Conservation (phyloP, 257 asterid species). For the Osmanthus fragrans region DNA sequence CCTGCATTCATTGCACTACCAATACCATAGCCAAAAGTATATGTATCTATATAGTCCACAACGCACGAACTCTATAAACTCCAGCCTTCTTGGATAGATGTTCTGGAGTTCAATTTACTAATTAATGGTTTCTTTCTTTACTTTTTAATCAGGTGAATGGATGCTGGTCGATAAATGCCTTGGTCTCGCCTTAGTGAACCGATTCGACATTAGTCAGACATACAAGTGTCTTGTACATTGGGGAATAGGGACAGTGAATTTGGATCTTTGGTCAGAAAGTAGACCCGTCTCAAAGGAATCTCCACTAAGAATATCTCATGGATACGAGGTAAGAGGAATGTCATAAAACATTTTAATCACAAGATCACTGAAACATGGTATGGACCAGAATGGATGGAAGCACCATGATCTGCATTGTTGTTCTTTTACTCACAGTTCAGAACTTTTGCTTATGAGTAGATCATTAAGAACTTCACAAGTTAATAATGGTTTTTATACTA, state of each 20-base stretch:
- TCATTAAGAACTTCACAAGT: too few relatives aligned
- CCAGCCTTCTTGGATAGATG: not conserved
- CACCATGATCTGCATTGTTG: not conserved
- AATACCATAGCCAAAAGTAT: not conserved
- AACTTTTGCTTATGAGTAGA: not conserved
- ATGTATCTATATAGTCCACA: not conserved
- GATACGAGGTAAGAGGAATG: slow-evolving; percentile 58
- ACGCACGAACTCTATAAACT: too few relatives aligned
- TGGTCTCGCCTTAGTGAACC: slow-evolving; percentile 66
- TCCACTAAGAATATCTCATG: slow-evolving; percentile 66
- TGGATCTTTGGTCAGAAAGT: slow-evolving; percentile 93
- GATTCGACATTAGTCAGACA: slow-evolving; percentile 58
- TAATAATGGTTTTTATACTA: too few relatives aligned
- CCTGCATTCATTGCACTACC: not conserved
- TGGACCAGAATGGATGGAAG: not conserved
- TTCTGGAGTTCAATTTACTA: not conserved
- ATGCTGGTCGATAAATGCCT: slow-evolving; percentile 69
- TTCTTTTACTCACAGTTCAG: not conserved
- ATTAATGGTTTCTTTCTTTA: not conserved
- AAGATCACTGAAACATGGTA: slow-evolving; percentile 5
- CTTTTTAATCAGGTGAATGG: slow-evolving; percentile 74
- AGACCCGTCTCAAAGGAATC: slow-evolving; percentile 86
- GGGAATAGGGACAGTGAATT: slow-evolving; percentile 78
- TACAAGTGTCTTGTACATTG: slow-evolving; percentile 71
- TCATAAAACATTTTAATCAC: slow-evolving; percentile 15